These are phyloP conservation scores for Piloderma croceum DNA, from an alignment of 768 basidiomycete genomes.

Conservation along the genomic window DNA sequence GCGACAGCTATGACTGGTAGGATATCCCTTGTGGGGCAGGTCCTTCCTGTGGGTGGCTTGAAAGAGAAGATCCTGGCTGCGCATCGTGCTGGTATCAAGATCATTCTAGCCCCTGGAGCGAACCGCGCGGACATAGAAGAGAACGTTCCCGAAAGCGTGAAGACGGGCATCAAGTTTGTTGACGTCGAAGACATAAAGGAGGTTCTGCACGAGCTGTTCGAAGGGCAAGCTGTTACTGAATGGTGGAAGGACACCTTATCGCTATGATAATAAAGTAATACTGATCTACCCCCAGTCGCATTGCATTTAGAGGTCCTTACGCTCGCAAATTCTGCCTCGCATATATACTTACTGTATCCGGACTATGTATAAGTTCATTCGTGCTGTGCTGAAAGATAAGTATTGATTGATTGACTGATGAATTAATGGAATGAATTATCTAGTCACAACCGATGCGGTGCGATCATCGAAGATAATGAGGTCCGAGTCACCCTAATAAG, in stretches of 20 bases:
- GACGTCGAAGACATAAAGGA: slow-evolving; percentile 92
- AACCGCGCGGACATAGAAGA: slow-evolving; percentile 95
- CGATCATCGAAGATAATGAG: too few species aligned
- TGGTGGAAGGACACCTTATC: slow-evolving; percentile 63
- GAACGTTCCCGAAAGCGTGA: slow-evolving; percentile 94
- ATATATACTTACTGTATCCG: too few species aligned
- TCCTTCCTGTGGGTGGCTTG: slow-evolving; percentile 91
- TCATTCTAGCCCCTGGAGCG: slow-evolving; percentile 78
- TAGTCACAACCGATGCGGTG: too few species aligned
- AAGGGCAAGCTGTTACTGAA: slow-evolving; percentile 49
- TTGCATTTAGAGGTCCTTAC: too few species aligned
- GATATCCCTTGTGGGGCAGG: slow-evolving; percentile 93
- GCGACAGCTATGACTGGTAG: slow-evolving; percentile 92
- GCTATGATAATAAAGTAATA: too few species aligned
- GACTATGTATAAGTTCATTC: too few species aligned
- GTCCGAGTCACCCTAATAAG: too few species aligned
- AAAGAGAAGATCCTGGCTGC: slow-evolving; percentile 97
- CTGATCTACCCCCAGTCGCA: too few species aligned
- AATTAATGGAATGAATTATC: too few species aligned
- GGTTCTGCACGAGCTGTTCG: slow-evolving; percentile 85
- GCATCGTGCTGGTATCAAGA: slow-evolving; percentile 94
- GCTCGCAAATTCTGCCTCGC: too few species aligned
- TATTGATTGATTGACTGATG: too few species aligned
- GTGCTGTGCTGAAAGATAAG: too few species aligned
- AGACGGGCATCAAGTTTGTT: slow-evolving; percentile 90